Percentiles rank a stretch among this genome's conserved stretches.
phyloP scores from a whole-genome alignment of 345 rosid genomes.

The Crucihimalaya himalaica region DNA sequence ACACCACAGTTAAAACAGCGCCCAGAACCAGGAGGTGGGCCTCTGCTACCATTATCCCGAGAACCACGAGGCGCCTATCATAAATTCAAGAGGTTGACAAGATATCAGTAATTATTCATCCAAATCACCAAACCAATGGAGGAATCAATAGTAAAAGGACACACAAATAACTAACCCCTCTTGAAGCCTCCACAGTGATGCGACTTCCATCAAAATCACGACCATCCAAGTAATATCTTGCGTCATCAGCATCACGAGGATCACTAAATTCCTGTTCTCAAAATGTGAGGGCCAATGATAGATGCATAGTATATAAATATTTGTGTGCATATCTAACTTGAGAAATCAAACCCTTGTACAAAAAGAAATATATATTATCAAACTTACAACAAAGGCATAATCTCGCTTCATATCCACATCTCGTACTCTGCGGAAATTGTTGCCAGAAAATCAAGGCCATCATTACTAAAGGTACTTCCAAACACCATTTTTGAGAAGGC shows the following conservation, averaged over 20 bases:
- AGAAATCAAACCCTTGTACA: neutral
- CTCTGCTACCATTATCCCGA: slow-evolving; percentile 62
- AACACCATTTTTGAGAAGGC: slow-evolving; percentile 88
- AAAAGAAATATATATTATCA: neutral
- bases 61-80: slow-evolving; percentile 82
- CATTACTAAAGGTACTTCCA: slow-evolving; percentile 83
- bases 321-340: neutral
- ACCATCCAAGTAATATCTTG: slow-evolving; percentile 79
- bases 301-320: slow-evolving; percentile 25
- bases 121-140: neutral
- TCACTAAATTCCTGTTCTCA: slow-evolving; percentile 86
- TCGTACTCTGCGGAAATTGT: slow-evolving; percentile 95
- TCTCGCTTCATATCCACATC: slow-evolving; percentile 99
- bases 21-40: slow-evolving; percentile 96
- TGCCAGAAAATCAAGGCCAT: slow-evolving; percentile 99
- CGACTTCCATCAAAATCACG: slow-evolving; percentile 86
- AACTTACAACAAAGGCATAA: slow-evolving; percentile 94
- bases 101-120: neutral
- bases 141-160: neutral
- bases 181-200: slow-evolving; percentile 84
- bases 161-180: slow-evolving; percentile 56
- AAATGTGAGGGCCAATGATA: slow-evolving; percentile 4
- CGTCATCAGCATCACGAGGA: slow-evolving; percentile 96
- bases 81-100: neutral
- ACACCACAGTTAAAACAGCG: slow-evolving; percentile 96